phyloP scores from a whole-genome alignment of 768 basidiomycete species.

The Chiua virens region DNA sequence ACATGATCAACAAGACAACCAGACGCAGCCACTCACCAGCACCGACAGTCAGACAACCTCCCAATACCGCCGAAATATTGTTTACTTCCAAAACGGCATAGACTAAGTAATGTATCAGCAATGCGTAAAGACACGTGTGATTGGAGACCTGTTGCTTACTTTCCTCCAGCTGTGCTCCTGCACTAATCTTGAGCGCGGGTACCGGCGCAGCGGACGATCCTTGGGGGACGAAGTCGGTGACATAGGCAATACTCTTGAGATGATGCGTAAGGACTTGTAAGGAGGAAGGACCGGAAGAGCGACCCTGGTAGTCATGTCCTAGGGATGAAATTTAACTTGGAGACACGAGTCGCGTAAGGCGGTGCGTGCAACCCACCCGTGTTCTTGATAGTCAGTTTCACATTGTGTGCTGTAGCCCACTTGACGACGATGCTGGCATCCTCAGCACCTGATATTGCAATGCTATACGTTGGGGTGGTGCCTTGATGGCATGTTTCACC shows the following conservation, averaged over 20 bases:
- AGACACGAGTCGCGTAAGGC: no score
- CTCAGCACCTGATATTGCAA: slow-evolving; percentile 14
- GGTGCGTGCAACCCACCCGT: slow-evolving; percentile 11
- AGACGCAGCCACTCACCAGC: slow-evolving; percentile 2
- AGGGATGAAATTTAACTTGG: neutral
- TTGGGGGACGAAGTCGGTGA: slow-evolving; percentile 18
- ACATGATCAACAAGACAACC: no score
- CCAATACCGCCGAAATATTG: slow-evolving; percentile 19
- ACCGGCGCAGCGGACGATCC: slow-evolving; percentile 16
- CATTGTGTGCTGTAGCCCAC: slow-evolving; percentile 18
- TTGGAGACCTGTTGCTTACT: slow-evolving; percentile 3
- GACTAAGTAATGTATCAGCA: slow-evolving; percentile 5
- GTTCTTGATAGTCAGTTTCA: slow-evolving; percentile 25
- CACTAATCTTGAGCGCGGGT: slow-evolving; percentile 18
- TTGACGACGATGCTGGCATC: slow-evolving; percentile 21
- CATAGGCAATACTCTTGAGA: slow-evolving; percentile 12
- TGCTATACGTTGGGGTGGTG: slow-evolving; percentile 19
- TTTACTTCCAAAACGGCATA: slow-evolving; percentile 10
- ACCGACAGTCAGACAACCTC: slow-evolving; percentile 22
- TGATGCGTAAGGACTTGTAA: slow-evolving; percentile 25
- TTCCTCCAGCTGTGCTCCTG: slow-evolving; percentile 14
- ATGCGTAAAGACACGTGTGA: no score
- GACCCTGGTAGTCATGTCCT: slow-evolving; percentile 24
- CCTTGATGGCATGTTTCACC: slow-evolving; percentile 17
- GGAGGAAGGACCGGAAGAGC: slow-evolving; percentile 23